phyloP scores from a whole-genome alignment of 768 basidiomycete species.

The Termitomyces sp. region DNA sequence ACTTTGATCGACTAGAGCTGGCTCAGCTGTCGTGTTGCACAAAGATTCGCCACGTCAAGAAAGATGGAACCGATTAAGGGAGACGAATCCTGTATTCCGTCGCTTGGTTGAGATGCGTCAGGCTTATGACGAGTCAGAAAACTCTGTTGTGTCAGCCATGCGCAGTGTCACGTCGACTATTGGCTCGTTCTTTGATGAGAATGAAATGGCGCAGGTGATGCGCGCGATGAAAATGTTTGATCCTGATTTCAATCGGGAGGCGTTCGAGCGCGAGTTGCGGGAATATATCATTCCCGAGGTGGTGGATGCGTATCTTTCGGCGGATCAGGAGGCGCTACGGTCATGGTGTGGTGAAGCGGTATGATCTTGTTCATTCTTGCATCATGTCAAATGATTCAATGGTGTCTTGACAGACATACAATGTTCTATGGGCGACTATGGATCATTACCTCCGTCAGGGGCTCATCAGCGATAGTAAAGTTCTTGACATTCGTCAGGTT shows the following conservation, averaged over 20 bases:
- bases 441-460: constrained; percentile 90
- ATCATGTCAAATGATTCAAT: not conserved
- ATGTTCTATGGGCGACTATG: constrained; percentile 98
- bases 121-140: constrained; percentile 88
- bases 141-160: constrained; percentile 75
- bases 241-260: constrained; percentile 79
- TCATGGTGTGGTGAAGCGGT: constrained; percentile 97
- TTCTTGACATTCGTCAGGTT: constrained; percentile 95
- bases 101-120: constrained; percentile 52
- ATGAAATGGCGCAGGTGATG: constrained; percentile 94
- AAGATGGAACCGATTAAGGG: constrained; percentile 75
- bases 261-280: constrained; percentile 82
- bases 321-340: constrained; percentile 79
- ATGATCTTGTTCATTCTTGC: constrained; percentile 23
- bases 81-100: constrained; percentile 72
- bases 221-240: constrained; percentile 85
- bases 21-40: constrained; percentile 78
- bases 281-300: constrained; percentile 99
- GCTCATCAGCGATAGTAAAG: constrained; percentile 86
- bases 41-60: constrained; percentile 76
- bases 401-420: constrained; percentile 65
- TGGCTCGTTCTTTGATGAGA: constrained; percentile 93
- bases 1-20: constrained; percentile 55
- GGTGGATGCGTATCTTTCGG: constrained; percentile 91
- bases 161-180: constrained; percentile 82